A percentile compares a stretch with the other conserved stretches of the same genome.
Conservation (phyloP, 768 basidiomycete species). For the Lactarius evosmus region DNA sequence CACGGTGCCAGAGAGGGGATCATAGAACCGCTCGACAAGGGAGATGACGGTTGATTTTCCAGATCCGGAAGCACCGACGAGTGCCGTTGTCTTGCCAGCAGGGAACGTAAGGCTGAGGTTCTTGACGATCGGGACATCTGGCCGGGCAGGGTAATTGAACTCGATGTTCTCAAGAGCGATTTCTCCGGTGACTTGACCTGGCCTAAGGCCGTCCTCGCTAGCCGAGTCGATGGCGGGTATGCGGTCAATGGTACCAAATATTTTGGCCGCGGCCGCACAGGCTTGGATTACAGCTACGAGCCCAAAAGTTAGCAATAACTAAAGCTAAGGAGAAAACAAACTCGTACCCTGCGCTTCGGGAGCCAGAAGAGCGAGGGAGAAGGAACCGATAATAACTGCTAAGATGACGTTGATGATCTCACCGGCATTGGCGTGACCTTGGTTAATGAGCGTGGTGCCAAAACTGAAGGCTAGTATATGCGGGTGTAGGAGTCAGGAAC, state of each 20-base stretch:
- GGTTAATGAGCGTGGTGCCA: constrained; percentile 76
- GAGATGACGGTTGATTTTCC: constrained; percentile 43
- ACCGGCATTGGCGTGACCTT: constrained; percentile 56
- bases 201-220: constrained; percentile 60
- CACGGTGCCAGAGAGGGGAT: constrained; percentile 43
- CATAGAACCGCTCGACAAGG: constrained; percentile 53
- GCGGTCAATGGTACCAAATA: constrained; percentile 86
- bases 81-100: constrained; percentile 42
- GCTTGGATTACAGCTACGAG: constrained; percentile 65
- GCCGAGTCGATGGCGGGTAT: constrained; percentile 85
- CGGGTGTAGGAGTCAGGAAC: constrained; percentile 5
- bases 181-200: constrained; percentile 61
- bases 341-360: constrained; percentile 75
- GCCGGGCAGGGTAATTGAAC: constrained; percentile 86
- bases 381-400: constrained; percentile 80
- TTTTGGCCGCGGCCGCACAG: constrained; percentile 86
- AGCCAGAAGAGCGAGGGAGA: constrained; percentile 75
- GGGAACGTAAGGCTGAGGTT: constrained; percentile 62
- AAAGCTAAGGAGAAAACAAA: constrained; percentile 19
- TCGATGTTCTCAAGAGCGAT: constrained; percentile 69
- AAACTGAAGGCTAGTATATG: constrained; percentile 67
- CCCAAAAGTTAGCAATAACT: constrained; percentile 18
- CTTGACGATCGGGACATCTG: constrained; percentile 74
- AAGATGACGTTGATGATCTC: constrained; percentile 76
- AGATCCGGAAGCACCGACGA: constrained; percentile 42